Base-by-base conservation (phyloP, 768 basidiomycete genomes). In the Pleurotus cornucopiae region DNA sequence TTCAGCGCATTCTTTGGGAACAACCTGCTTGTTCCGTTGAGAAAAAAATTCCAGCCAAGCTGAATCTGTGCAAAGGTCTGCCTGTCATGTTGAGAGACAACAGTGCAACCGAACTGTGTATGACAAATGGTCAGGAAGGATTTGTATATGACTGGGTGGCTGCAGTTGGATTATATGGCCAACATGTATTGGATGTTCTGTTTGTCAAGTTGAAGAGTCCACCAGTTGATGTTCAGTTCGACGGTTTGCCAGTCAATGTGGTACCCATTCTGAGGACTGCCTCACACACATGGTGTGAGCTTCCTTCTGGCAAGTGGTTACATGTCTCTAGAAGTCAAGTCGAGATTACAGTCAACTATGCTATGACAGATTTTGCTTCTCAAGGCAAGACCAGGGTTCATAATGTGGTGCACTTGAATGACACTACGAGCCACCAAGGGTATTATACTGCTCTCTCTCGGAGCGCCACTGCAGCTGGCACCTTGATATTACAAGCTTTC, bases 321-420 rank as follows among this genome's bases (percentile, higher is more conserved):
- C 46, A 20, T 5, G 53, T 73, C 7, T 49, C 53, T 9, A 11
- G 66, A 7, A 51, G 58, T 5, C 71, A 72, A 57, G 63, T 69
- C 1, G 56, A 63, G 7, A 47, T 71, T 1, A 23, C 66, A 1
- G 54, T 60, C 1, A 71, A 69, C 53, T 72, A 71, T 60, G 62
- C 68, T 11, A 70, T 71, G 68, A 72, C 71, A 3, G 71, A 71
- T 49, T 72, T 67, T 60, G 59, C 65, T 4, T 69, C 68, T 0
- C 72, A 73, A 57, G 71, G 72, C 2, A 69, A 67, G 47, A 68
- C 69, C 7, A 57, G 65, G 30, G 25, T 25, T 11, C 38, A 57
- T 5, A 70, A 71, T 64, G 54, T 65, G 0, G 64, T 66, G 2
- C 67, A 72, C 49, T 46, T 70, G 4, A 51, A 61, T 47, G 61